Evolutionary conservation across 2,329 filamentous ascomycete species (phyloP).

Genomic region (Fusarium scirpi): DNA sequence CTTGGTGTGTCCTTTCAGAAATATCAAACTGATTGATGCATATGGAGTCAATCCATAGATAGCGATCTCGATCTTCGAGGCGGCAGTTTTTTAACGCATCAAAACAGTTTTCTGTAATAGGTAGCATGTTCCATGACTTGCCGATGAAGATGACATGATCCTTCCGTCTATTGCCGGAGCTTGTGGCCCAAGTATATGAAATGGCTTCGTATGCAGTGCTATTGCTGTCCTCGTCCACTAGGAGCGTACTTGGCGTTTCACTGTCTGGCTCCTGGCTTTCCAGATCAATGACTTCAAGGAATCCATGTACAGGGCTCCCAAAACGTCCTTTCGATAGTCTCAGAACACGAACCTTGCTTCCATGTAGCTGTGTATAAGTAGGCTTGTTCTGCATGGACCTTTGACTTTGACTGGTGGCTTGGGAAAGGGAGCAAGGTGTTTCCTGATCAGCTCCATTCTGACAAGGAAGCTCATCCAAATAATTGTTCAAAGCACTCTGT

Average conservation of each 20-base stretch:
- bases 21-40: constrained; percentile 3
- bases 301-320: background rate
- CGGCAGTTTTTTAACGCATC: background rate
- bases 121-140: background rate
- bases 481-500: background rate
- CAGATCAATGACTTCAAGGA: background rate
- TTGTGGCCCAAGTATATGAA: constrained; percentile 4
- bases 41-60: constrained; percentile 1
- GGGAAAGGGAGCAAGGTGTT: fast-evolving
- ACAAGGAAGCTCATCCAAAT: background rate
- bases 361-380: background rate
- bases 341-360: background rate
- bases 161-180: background rate
- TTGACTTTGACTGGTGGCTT: fast-evolving
- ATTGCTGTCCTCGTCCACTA: fast-evolving
- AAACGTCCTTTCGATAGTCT: background rate
- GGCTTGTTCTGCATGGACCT: background rate
- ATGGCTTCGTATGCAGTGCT: background rate
- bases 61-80: background rate
- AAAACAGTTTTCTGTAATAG: constrained; percentile 1
- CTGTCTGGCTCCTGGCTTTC: fast-evolving
- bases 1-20: constrained; percentile 4
- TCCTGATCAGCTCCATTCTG: fast-evolving
- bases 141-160: background rate
- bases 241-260: background rate